Percentiles rank a stretch among this genome's conserved stretches.
These are phyloP conservation scores for Botrytis byssoidea DNA, from an alignment of 2,329 filamentous ascomycete genomes.

Conservation along the genomic window DNA sequence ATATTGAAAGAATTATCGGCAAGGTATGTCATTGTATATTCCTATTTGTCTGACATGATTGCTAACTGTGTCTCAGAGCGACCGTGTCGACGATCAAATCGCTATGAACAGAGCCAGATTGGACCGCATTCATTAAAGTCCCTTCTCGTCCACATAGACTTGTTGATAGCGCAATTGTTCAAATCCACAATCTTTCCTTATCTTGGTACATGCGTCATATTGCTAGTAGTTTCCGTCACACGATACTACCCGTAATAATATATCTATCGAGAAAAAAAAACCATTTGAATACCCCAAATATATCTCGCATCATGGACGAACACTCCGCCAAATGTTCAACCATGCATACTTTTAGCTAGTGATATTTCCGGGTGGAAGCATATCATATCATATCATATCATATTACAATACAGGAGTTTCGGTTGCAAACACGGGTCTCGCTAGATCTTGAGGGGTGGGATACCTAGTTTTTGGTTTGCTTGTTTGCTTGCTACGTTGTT, in stretches of 20 bases:
- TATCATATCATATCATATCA: background rate
- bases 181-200: background rate
- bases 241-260: background rate
- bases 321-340: background rate
- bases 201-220: background rate
- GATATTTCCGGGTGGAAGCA: slow-evolving; percentile 1
- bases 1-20: slow-evolving; percentile 71
- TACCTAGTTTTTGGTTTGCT: background rate
- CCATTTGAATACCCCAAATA: background rate
- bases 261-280: background rate
- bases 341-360: background rate
- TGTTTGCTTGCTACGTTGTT: background rate
- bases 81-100: slow-evolving; percentile 78
- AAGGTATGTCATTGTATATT: slow-evolving; percentile 59
- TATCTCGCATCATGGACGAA: background rate
- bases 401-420: slow-evolving; percentile 6
- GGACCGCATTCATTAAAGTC: slow-evolving; percentile 36
- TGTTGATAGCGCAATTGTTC: background rate
- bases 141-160: background rate
- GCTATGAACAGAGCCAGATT: slow-evolving; percentile 66
- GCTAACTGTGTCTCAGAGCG: slow-evolving; percentile 58
- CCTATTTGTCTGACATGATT: slow-evolving; percentile 11
- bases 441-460: background rate
- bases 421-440: background rate
- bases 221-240: background rate